Evolutionary conservation across 108 stramenopile genomes (phyloP).

Genomic region (Cyclotella cryptica): DNA sequence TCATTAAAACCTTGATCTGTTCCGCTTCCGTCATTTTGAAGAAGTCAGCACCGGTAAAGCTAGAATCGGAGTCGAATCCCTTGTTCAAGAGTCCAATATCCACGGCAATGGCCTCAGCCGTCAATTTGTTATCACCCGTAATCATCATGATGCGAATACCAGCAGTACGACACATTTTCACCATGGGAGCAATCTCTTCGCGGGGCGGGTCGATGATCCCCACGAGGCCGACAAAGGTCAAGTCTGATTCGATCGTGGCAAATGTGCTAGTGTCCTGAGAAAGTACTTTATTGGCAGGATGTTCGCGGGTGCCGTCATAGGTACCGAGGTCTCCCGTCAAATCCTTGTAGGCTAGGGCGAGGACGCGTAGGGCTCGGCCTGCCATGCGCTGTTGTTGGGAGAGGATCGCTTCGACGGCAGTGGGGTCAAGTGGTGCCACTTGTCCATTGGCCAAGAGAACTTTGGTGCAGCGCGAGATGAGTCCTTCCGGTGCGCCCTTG

Average conservation of each 20-base stretch:
- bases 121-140: constrained; percentile 88
- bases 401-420: constrained; percentile 36
- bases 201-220: constrained; percentile 92
- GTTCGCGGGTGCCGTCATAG: constrained; percentile 41
- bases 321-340: constrained; percentile 43
- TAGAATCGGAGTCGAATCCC: constrained; percentile 40
- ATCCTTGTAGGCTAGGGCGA: constrained; percentile 74
- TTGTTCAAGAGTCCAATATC: constrained; percentile 76
- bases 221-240: constrained; percentile 78
- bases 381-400: constrained; percentile 62
- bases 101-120: constrained; percentile 86
- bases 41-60: constrained; percentile 58
- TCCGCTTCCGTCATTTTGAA: constrained; percentile 46
- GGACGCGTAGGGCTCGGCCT: constrained; percentile 68
- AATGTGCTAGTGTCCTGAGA: constrained; percentile 54
- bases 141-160: constrained; percentile 92
- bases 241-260: constrained; percentile 68
- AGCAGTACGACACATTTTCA: constrained; percentile 71
- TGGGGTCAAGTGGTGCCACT: constrained; percentile 53
- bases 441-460: constrained; percentile 57
- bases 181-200: constrained; percentile 77
- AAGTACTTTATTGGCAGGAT: constrained; percentile 39
- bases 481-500: constrained; percentile 88
- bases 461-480: constrained; percentile 74
- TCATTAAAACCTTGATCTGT: constrained; percentile 37